phyloP scores from a whole-genome alignment of 116 monocot species.

The Iris pallida region DNA sequence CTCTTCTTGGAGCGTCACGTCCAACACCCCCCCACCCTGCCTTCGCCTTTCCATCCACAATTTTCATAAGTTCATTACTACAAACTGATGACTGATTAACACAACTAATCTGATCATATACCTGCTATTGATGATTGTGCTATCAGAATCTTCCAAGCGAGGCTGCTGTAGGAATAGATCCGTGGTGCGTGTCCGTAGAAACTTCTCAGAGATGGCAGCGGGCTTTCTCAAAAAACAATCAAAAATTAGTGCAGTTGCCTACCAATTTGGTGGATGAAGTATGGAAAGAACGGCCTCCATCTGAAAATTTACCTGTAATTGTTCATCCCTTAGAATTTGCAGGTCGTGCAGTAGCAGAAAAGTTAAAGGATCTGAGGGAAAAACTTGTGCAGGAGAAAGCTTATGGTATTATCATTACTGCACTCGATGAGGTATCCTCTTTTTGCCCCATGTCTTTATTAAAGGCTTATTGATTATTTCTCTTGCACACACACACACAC shows the following conservation, averaged over 20 bases:
- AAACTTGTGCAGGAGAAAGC: slow-evolving; percentile 62
- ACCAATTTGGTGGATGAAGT: slow-evolving; percentile 79
- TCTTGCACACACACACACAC: neutral
- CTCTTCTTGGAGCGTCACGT: no score
- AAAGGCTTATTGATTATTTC: neutral
- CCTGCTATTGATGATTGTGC: slow-evolving; percentile 7
- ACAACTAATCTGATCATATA: slow-evolving; percentile 2
- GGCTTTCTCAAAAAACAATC: slow-evolving; percentile 69
- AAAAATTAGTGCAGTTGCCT: slow-evolving; percentile 70
- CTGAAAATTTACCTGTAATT: slow-evolving; percentile 46
- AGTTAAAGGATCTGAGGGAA: slow-evolving; percentile 66
- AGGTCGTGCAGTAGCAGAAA: slow-evolving; percentile 68
- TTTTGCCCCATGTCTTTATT: slow-evolving; percentile 4
- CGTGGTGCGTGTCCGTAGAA: slow-evolving; percentile 96
- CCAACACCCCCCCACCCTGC: no score
- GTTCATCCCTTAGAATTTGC: slow-evolving; percentile 79
- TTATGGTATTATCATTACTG: slow-evolving; percentile 57
- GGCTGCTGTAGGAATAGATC: slow-evolving; percentile 77
- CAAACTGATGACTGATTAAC: no score
- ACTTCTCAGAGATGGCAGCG: slow-evolving; percentile 70
- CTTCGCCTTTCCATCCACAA: no score
- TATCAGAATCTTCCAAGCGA: slow-evolving; percentile 67
- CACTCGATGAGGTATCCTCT: slow-evolving; percentile 87
- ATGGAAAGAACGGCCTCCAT: slow-evolving; percentile 76
- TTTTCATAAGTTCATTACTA: no score